Evolutionary conservation across 1,284 basidiomycete genomes (phyloP).

Genomic region (Marasmius fiardii): DNA sequence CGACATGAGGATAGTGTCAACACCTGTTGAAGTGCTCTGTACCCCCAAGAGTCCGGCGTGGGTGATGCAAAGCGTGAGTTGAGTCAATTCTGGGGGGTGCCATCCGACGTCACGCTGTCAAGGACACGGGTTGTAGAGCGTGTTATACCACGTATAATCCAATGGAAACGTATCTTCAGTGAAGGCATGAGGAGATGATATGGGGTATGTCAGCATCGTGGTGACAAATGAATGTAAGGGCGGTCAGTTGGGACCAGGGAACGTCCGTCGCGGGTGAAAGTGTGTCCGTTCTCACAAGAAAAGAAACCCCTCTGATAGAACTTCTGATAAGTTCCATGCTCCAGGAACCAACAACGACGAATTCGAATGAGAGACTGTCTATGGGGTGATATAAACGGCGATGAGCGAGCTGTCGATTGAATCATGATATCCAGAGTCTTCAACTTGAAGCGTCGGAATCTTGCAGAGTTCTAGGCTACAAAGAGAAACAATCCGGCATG

Average conservation of each 20-base stretch:
- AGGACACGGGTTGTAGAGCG: neutral
- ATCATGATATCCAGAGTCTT: neutral
- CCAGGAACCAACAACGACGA: too few relatives aligned
- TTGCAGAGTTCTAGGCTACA: neutral
- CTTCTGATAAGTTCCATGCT: too few relatives aligned
- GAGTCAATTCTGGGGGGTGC: too few relatives aligned
- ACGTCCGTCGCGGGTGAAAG: neutral
- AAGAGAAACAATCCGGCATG: neutral
- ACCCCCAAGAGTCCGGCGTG: too few relatives aligned
- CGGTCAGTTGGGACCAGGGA: neutral
- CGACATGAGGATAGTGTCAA: too few relatives aligned
- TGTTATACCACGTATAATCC: neutral
- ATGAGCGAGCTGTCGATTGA: neutral
- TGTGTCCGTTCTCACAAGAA: too few relatives aligned
- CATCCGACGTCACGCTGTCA: too few relatives aligned
- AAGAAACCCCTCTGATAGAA: too few relatives aligned
- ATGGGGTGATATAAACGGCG: too few relatives aligned
- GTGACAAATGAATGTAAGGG: neutral
- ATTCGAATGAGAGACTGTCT: too few relatives aligned
- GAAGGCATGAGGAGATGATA: neutral
- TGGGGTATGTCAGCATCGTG: neutral
- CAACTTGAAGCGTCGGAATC: neutral
- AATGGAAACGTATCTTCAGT: neutral
- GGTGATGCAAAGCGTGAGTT: too few relatives aligned
- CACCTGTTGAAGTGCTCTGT: too few relatives aligned